phyloP scores from a whole-genome alignment of 805 yeast species.

The Saturnispora silvae region DNA sequence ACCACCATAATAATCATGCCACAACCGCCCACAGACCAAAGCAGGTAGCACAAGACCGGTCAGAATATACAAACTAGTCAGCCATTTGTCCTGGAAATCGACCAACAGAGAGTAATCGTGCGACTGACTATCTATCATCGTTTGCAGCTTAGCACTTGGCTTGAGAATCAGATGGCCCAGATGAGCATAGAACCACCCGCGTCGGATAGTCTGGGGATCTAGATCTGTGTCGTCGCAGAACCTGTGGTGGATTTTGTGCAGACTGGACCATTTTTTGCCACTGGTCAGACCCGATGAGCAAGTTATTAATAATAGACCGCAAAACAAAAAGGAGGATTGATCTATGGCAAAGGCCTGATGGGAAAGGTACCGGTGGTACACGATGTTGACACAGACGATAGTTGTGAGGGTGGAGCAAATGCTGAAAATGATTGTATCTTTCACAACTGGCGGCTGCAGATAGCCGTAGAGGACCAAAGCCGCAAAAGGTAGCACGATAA shows the following conservation, averaged over 20 bases:
- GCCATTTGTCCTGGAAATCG: slow-evolving; percentile 64
- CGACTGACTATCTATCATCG: slow-evolving; percentile 31
- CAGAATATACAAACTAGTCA: slow-evolving; percentile 38
- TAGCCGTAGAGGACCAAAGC: no score
- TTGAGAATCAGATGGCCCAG: slow-evolving; percentile 77
- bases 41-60: slow-evolving; percentile 53
- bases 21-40: slow-evolving; percentile 48
- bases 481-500: no score
- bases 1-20: slow-evolving; percentile 75
- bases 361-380: slow-evolving; percentile 73
- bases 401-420: neutral
- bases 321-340: no score
- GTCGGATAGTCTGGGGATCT: slow-evolving; percentile 79
- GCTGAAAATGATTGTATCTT: no score
- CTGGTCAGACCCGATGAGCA: slow-evolving; percentile 75
- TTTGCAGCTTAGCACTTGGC: slow-evolving; percentile 46
- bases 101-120: slow-evolving; percentile 46
- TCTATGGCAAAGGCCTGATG: slow-evolving; percentile 48
- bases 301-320: no score
- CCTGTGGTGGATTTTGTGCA: slow-evolving; percentile 86
- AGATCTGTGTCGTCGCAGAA: slow-evolving; percentile 69
- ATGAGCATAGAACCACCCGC: slow-evolving; percentile 75
- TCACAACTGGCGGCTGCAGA: no score
- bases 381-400: slow-evolving; percentile 52
- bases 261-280: slow-evolving; percentile 66